Evolutionary conservation across 2,329 filamentous ascomycete genomes (phyloP).

Genomic region (Neoarthrinium moseri): DNA sequence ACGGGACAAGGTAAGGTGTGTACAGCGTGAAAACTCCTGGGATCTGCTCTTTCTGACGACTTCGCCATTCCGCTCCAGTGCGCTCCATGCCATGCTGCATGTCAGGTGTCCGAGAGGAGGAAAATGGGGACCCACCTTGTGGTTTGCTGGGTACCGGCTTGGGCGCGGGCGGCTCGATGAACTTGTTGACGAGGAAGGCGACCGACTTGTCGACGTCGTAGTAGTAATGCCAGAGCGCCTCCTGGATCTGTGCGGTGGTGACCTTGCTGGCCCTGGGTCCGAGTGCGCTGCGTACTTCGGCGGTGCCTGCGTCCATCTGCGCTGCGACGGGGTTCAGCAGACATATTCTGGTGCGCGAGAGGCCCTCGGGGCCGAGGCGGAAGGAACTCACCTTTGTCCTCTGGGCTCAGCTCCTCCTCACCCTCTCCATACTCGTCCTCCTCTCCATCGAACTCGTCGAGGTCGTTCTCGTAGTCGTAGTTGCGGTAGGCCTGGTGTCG

Average conservation of each 20-base stretch:
- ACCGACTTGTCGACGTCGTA: conserved; percentile 88
- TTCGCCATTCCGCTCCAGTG: too few relatives aligned
- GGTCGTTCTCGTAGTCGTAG: conserved; percentile 49
- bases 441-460: conserved; percentile 48
- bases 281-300: conserved; percentile 65
- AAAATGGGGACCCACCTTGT: conserved; percentile 40
- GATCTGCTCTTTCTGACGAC: conserved; percentile 11
- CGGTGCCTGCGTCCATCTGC: conserved; percentile 62
- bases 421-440: conserved; percentile 41
- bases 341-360: conserved; percentile 22
- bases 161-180: conserved; percentile 38
- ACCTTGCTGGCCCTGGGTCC: conserved; percentile 57
- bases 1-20: not conserved
- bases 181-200: conserved; percentile 71
- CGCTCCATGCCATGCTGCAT: conserved; percentile 1
- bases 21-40: too few relatives aligned
- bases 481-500: conserved; percentile 46
- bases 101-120: conserved; percentile 11
- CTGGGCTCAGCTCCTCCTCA: conserved; percentile 39
- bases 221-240: conserved; percentile 93
- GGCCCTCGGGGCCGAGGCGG: conserved; percentile 43
- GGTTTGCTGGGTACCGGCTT: conserved; percentile 40
- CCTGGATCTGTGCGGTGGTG: conserved; percentile 70
- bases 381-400: conserved; percentile 25
- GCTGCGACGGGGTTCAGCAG: conserved; percentile 15